Conservation (phyloP, 1,139 yeast genomes). For the Geotrichum aggregatum region DNA sequence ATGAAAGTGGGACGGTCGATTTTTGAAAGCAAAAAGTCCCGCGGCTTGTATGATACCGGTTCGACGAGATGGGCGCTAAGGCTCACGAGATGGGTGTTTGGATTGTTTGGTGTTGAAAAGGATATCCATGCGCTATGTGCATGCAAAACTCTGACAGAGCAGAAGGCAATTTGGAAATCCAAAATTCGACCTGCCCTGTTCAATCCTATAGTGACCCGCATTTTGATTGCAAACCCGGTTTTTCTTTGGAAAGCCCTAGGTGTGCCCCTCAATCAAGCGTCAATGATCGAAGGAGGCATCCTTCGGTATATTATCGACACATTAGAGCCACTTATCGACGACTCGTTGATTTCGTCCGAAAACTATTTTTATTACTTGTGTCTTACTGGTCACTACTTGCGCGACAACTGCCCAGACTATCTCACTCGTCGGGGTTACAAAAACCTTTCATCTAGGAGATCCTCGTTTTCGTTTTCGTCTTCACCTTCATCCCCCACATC, state of each 20-base stretch:
- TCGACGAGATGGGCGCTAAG: slow-evolving; percentile 83
- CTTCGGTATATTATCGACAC: slow-evolving; percentile 71
- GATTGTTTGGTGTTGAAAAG: slow-evolving; percentile 50
- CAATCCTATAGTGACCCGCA: slow-evolving; percentile 62
- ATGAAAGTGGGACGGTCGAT: slow-evolving; percentile 56
- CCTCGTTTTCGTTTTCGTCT: neutral
- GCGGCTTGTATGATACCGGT: slow-evolving; percentile 74
- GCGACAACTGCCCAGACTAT: slow-evolving; percentile 70
- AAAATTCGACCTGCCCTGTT: slow-evolving; percentile 64
- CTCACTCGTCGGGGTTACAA: slow-evolving; percentile 57
- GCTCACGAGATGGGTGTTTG: slow-evolving; percentile 58
- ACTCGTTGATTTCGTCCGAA: slow-evolving; percentile 62
- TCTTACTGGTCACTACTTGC: slow-evolving; percentile 58
- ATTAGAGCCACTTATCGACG: slow-evolving; percentile 64
- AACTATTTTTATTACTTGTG: slow-evolving; percentile 76
- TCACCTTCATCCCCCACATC: neutral
- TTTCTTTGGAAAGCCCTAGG: slow-evolving; percentile 86
- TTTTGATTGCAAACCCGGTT: slow-evolving; percentile 72
- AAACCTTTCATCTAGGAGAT: slow-evolving; percentile 42
- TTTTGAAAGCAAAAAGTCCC: slow-evolving; percentile 47
- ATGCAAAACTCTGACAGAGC: slow-evolving; percentile 59
- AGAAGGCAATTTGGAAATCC: slow-evolving; percentile 57
- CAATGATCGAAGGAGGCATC: slow-evolving; percentile 69
- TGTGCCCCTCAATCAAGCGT: slow-evolving; percentile 79
- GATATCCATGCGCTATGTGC: slow-evolving; percentile 54